Base-by-base conservation (phyloP, 2,329 filamentous ascomycete genomes). In the Stachybotrys echinatus region DNA sequence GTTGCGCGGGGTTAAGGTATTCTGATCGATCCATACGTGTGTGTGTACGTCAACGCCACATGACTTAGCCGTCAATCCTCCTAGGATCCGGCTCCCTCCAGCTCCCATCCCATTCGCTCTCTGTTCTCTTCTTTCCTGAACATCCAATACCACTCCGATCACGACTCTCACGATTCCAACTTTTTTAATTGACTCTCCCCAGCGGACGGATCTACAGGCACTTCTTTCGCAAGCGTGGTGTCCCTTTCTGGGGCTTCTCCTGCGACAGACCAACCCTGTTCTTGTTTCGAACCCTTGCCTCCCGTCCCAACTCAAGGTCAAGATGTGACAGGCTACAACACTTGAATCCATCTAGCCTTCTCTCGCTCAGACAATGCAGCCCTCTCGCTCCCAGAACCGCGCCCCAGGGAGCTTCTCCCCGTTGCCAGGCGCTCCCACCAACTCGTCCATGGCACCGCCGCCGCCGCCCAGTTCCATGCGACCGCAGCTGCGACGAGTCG, bases 361-460 rank as follows among this genome's bases (percentile, higher is more conserved):
- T 34, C 27, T 14, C 27, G 27, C 27, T 34, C 27, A 51, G 53
- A 71, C 63, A 61, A 79, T 79, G 75, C 75, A 78, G 63, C 71
- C 71, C 56, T 65, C 68, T 58, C 70, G 73, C 58, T 71, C 73
- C 51, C 65, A 66, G 47, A 68, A 72, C 43, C 71, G 75, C 54
- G 74, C 73, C 52, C 76, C 77, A 23, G 77, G 79, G 54, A 79
- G 76, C 71, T 82, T 83, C 69, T 76, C 77, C 52, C 75, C 79
- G 52, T 65, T 81, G 54, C 69, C 75, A 42, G 61, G 58, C 46
- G 57, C 62, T 43, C 58, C 62, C 44, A 61, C 57, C 12, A 27
- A 23, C 38, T n/a, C 17, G 38, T 40, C 38, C 10, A 40, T 40
- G 38, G 12, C 38, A n/a, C 59, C 55, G 48, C 56, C 52, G 49